Conservation (phyloP, 192 early-diverging fungal species). For the Lobosporangium transversale region DNA sequence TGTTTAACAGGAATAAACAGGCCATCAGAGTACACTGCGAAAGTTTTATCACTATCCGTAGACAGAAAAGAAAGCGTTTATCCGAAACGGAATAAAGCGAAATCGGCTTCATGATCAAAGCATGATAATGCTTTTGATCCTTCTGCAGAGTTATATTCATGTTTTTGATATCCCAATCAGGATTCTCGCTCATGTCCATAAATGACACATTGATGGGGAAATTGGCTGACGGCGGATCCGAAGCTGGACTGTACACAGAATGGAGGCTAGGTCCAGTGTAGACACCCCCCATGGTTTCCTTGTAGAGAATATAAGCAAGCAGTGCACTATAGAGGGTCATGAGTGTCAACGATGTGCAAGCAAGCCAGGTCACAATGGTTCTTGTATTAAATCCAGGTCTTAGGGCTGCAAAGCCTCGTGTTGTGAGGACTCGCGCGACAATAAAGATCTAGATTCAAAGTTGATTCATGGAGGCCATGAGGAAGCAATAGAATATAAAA, state of each 20-base stretch:
- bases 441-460: constrained; percentile 30
- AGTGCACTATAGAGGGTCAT: constrained; percentile 34
- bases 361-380: constrained; percentile 45
- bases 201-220: constrained; percentile 15
- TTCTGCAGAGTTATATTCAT: not conserved
- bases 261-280: constrained; percentile 9
- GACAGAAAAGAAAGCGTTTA: not conserved
- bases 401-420: constrained; percentile 43
- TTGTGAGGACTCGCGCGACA: constrained; percentile 35
- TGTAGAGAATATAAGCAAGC: constrained; percentile 27
- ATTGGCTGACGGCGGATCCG: not conserved
- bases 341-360: constrained; percentile 23
- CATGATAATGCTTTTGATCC: constrained; percentile 3
- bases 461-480: not conserved
- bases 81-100: constrained; percentile 4
- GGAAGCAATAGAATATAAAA: not conserved
- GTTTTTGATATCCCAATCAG: not conserved
- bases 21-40: constrained; percentile 27
- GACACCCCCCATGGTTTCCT: constrained; percentile 32
- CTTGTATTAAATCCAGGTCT: constrained; percentile 47
- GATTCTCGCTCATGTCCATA: constrained; percentile 9
- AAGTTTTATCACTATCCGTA: constrained; percentile 15
- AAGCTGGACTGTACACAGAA: not conserved
- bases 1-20: constrained; percentile 31
- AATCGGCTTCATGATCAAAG: constrained; percentile 31